phyloP scores from a whole-genome alignment of 2,329 filamentous ascomycete genomes.

The Aspergillus japonicus region DNA sequence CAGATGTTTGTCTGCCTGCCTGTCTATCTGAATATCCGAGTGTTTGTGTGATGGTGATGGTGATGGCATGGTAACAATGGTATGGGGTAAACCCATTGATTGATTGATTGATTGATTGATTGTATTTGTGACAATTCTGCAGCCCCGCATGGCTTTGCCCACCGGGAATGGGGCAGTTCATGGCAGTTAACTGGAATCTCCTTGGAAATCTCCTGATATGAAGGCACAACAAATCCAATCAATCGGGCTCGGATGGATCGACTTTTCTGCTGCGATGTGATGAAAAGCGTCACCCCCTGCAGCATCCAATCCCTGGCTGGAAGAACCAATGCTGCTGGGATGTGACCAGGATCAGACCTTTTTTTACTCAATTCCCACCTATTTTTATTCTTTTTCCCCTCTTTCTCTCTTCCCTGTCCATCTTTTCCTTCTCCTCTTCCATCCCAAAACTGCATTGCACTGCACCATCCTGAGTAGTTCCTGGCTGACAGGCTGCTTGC shows the following conservation, averaged over 20 bases:
- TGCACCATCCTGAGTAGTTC: no score
- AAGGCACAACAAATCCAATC: slow-evolving; percentile 8
- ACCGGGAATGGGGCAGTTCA: no score
- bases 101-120: no score
- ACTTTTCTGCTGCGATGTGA: slow-evolving; percentile 22
- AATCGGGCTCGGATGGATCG: slow-evolving; percentile 5
- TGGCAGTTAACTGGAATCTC: neutral
- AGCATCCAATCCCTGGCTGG: slow-evolving; percentile 17
- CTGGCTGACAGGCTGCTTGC: no score
- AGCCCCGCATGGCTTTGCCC: neutral
- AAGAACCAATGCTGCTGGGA: neutral
- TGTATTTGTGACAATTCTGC: neutral
- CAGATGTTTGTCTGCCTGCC: neutral
- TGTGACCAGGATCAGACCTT: neutral
- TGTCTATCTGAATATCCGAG: no score
- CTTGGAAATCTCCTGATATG: neutral
- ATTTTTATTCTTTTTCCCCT: slow-evolving; percentile 8
- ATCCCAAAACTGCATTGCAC: neutral
- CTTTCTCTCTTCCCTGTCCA: slow-evolving; percentile 7
- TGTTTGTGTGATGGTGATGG: no score
- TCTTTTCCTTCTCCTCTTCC: neutral
- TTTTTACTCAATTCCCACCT: slow-evolving; percentile 16
- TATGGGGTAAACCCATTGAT: no score
- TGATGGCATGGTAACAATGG: no score
- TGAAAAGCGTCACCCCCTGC: slow-evolving; percentile 19